A percentile compares a stretch with the other conserved stretches of the same genome.
phyloP scores from a whole-genome alignment of 2,329 filamentous ascomycete species.

The Aureobasidium zeae region DNA sequence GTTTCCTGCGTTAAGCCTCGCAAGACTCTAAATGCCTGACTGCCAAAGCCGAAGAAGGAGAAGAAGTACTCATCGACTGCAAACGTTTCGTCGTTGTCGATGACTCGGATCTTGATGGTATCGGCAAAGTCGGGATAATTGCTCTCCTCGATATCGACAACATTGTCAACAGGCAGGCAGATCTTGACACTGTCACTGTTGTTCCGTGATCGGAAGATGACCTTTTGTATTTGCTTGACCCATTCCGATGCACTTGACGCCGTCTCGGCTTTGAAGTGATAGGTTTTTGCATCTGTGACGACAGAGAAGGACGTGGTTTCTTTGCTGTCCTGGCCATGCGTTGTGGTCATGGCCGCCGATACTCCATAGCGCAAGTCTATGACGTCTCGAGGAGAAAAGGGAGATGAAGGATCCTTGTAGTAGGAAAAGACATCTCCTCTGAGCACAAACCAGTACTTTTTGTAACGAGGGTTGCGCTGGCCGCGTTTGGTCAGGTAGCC shows the following conservation, averaged over 20 bases:
- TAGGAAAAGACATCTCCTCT: conserved; percentile 90
- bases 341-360: conserved; percentile 65
- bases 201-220: conserved; percentile 92
- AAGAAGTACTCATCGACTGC: conserved; percentile 99
- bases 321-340: conserved; percentile 58
- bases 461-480: conserved; percentile 77
- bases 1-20: conserved; percentile 60
- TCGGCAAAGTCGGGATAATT: conserved; percentile 86
- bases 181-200: conserved; percentile 97
- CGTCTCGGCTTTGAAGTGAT: conserved; percentile 84
- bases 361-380: conserved; percentile 90
- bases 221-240: conserved; percentile 87
- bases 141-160: conserved; percentile 87
- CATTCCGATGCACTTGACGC: conserved; percentile 84
- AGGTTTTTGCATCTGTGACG: conserved; percentile 71
- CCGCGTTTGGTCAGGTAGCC: conserved; percentile 84
- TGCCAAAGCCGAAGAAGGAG: conserved; percentile 80
- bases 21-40: conserved; percentile 72
- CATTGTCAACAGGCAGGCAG: conserved; percentile 74
- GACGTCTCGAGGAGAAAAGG: conserved; percentile 86
- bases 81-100: conserved; percentile 89
- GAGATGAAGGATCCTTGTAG: conserved; percentile 69
- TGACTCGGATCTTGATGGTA: conserved; percentile 84
- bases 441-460: conserved; percentile 84
- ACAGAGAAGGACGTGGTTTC: conserved; percentile 71